Evolutionary conservation across 495 filamentous ascomycete genomes (phyloP).

Genomic region (Ramalina peruviana): DNA sequence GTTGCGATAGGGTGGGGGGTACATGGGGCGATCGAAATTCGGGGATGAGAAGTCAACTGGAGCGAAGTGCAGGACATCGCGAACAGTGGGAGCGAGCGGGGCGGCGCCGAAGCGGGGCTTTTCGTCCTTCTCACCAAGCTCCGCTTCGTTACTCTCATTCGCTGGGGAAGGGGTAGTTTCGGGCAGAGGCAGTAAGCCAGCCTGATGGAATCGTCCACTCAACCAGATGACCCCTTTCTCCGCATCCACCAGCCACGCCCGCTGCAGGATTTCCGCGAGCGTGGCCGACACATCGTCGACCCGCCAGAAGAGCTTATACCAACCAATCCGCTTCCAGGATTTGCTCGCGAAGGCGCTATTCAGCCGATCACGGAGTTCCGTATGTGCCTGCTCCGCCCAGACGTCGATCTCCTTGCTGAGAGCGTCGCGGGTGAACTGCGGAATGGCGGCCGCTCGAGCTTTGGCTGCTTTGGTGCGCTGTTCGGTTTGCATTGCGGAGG

Average conservation of each 20-base stretch:
- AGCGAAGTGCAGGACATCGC: conserved; percentile 6
- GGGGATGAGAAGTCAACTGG: background rate
- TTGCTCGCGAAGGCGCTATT: conserved; percentile 55
- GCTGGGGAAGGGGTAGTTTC: background rate
- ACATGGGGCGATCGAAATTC: conserved; percentile 5
- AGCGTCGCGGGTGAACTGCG: conserved; percentile 28
- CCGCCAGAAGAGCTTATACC: conserved; percentile 94
- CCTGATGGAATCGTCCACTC: conserved; percentile 64
- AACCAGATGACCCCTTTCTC: conserved; percentile 68
- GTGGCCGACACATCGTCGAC: conserved; percentile 82
- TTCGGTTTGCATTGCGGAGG: background rate
- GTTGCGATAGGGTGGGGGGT: conserved; percentile 24
- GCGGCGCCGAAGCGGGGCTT: background rate
- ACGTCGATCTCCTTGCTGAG: conserved; percentile 44
- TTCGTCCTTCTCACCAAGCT: background rate
- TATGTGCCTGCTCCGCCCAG: conserved; percentile 72
- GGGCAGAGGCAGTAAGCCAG: conserved; percentile 32
- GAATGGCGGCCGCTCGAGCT: conserved; percentile 23
- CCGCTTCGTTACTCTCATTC: background rate
- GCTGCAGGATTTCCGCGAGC: conserved; percentile 58
- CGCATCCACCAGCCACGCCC: conserved; percentile 56
- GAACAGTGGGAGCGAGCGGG: conserved; percentile 3
- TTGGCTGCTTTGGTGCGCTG: background rate
- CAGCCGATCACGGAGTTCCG: conserved; percentile 66
- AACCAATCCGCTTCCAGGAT: conserved; percentile 61